Conservation (phyloP, 768 basidiomycete genomes). For the Phanerochaete carnosa region DNA sequence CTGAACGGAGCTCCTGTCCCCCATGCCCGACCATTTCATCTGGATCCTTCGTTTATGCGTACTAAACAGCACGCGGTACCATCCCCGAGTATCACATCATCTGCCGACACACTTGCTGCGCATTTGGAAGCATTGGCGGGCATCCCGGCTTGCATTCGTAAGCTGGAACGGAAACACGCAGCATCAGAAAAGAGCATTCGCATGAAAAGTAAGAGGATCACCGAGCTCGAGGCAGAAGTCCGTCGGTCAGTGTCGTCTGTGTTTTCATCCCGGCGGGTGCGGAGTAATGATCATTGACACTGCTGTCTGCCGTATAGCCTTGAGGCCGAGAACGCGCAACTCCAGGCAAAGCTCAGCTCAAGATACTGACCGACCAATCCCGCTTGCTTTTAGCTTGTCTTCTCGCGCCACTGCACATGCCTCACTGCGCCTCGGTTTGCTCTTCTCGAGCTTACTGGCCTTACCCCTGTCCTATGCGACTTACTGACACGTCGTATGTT, state of each 20-base stretch:
- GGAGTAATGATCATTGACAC: background rate
- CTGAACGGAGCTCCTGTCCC: background rate
- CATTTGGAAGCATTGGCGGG: conserved; percentile 16
- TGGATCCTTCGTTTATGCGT: background rate
- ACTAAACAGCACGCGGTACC: background rate
- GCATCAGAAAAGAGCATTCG: conserved; percentile 33
- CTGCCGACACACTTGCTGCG: conserved; percentile 25
- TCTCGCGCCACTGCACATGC: background rate
- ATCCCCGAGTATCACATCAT: conserved; percentile 1
- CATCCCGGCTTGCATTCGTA: conserved; percentile 29
- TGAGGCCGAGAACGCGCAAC: background rate
- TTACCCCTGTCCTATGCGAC: background rate
- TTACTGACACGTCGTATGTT: background rate
- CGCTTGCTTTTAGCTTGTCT: background rate
- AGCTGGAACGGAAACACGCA: conserved; percentile 36
- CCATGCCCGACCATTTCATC: background rate
- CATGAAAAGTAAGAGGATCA: conserved; percentile 15
- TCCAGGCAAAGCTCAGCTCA: background rate
- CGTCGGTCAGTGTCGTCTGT: background rate
- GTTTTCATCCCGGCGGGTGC: background rate
- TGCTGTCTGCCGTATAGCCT: background rate
- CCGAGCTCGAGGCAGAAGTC: background rate
- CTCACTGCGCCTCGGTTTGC: background rate
- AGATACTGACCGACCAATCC: background rate
- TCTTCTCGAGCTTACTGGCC: background rate